These are phyloP conservation scores for Terana coerulea DNA, from an alignment of 768 basidiomycete species.

Conservation along the genomic window DNA sequence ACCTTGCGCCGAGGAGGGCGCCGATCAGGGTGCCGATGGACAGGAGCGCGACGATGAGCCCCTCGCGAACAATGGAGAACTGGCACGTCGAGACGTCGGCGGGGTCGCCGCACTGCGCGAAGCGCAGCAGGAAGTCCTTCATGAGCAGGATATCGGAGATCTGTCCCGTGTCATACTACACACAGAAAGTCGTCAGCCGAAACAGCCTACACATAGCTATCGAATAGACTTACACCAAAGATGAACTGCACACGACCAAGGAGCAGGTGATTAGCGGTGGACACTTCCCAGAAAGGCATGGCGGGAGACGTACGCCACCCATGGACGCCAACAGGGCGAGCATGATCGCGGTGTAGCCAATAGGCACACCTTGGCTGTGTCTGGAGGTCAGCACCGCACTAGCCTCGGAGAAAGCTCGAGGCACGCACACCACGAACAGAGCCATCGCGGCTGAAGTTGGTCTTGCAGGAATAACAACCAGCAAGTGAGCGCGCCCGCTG, in stretches of 20 bases:
- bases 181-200: background rate
- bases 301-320: conserved; percentile 44
- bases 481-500: too few species aligned
- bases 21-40: conserved; percentile 67
- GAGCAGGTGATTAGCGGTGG: background rate
- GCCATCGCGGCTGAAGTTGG: conserved; percentile 24
- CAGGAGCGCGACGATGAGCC: conserved; percentile 69
- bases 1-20: conserved; percentile 59
- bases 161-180: conserved; percentile 67
- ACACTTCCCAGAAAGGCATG: background rate
- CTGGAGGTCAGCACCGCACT: background rate
- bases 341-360: conserved; percentile 60
- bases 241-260: conserved; percentile 37
- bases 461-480: too few species aligned
- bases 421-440: conserved; percentile 25
- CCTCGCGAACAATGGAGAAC: conserved; percentile 54
- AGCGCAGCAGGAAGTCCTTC: conserved; percentile 62
- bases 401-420: background rate
- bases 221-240: conserved; percentile 36
- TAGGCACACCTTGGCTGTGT: conserved; percentile 53
- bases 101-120: conserved; percentile 46
- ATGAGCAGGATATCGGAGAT: conserved; percentile 76
- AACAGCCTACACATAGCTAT: background rate
- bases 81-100: conserved; percentile 42
- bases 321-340: conserved; percentile 66